Base-by-base conservation (phyloP, 1,284 basidiomycete genomes). In the Flammula alnicola region DNA sequence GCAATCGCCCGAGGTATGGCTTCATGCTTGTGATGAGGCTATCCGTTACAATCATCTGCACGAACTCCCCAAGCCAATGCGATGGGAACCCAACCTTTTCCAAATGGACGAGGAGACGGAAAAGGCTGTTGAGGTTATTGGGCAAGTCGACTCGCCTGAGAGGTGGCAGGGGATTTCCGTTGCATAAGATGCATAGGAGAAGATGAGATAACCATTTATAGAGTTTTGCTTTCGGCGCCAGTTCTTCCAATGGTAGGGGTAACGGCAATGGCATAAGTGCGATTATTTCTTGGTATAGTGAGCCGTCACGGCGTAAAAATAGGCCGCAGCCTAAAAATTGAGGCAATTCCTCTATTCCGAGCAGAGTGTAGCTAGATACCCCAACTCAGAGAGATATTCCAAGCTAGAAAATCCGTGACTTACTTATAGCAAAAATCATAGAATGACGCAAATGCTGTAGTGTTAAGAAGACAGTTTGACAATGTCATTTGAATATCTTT, bases 41-140 rank as follows among this genome's bases (percentile, higher is more conserved):
- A 17, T 63, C 64, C 11, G 59, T 55, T 9, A 71, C 51, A 9
- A 71, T 33, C 16, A 45, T 54, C 32, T 65, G 58, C 19, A 68
- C 43, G 54, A 63, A 65, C 3, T 69, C 68, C n/a, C 62, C 60
- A 16, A 71, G 54, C 69, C 69, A 71, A 46, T 70, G 69, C 3
- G 55, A 51, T 3, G 69, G 69, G 47, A 60, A 71, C 4, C 66
- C 66, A 10, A 67, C 59, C 0, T 51, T 35, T 44, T 59, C 56
- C 19, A 70, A 61, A 40, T 67, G 58, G 22, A 66, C 39, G 23
- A 71, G 62, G 5, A 71, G 52, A 8, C 47, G 50, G 44, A 68
- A 51, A 57, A 67, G 70, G 4, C 63, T 53, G 23, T 60, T 51
- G 9, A 70, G 52, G 55, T 64, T 71, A 51, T 64, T 61, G 6